phyloP scores from a whole-genome alignment of 1,284 basidiomycete species.

The Kalmanozyma brasiliensis region DNA sequence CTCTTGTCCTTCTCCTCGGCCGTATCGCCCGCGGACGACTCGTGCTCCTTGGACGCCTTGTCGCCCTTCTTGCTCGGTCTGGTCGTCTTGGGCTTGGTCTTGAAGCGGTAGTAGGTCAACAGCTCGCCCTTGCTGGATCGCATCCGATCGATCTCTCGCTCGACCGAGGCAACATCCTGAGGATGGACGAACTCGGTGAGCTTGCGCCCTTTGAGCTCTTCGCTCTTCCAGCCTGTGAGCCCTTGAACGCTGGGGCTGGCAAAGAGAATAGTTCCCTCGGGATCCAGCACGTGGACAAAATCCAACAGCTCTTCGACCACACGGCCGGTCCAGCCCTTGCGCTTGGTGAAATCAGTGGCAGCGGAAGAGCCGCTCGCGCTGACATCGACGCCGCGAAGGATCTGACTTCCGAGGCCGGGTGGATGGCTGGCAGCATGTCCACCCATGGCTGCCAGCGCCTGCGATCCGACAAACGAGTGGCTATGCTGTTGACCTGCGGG shows the following conservation, averaged over 20 bases:
- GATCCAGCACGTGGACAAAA: conserved; percentile 61
- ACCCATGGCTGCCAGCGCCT: conserved; percentile 31
- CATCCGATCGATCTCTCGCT: conserved; percentile 50
- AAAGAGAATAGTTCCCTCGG: conserved; percentile 51
- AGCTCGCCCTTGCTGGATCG: conserved; percentile 49
- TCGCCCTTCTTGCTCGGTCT: conserved; percentile 30
- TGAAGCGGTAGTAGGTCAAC: conserved; percentile 59
- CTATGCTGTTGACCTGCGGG: conserved; percentile 29
- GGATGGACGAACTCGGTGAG: conserved; percentile 57
- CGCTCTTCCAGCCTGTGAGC: conserved; percentile 60
- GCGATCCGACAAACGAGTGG: conserved; percentile 36
- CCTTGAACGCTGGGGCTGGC: conserved; percentile 52
- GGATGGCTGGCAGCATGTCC: conserved; percentile 56
- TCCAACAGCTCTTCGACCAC: conserved; percentile 62
- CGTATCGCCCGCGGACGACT: conserved; percentile 34
- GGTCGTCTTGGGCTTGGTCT: conserved; percentile 44
- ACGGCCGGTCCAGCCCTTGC: conserved; percentile 60
- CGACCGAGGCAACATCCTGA: conserved; percentile 55
- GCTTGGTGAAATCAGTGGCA: conserved; percentile 60
- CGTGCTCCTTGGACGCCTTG: conserved; percentile 29
- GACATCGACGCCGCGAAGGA: conserved; percentile 49
- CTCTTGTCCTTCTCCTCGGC: conserved; percentile 36
- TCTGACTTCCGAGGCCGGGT: conserved; percentile 48
- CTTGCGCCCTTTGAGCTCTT: conserved; percentile 55
- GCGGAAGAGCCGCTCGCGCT: conserved; percentile 49